Evolutionary conservation across 2,329 filamentous ascomycete genomes (phyloP), one percentile per base, ranked within the genome.

Genomic region (Aspergillus hiratsukae): DNA sequence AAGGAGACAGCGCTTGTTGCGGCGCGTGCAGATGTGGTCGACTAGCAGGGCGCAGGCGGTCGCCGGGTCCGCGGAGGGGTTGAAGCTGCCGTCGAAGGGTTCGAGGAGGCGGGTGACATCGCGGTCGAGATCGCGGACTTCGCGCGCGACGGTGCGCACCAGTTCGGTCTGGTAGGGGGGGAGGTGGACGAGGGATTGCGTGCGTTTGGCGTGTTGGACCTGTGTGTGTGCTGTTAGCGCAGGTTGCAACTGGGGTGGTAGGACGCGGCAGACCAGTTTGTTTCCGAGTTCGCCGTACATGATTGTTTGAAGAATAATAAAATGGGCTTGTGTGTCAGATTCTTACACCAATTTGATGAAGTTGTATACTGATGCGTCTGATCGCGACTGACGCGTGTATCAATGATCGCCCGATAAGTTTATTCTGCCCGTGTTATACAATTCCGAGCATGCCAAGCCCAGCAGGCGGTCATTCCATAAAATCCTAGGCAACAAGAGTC

Each of bases 151-250:
- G 21, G 86, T 84, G 56, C 92, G 91, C 54, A 97, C 90, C 48
- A 95, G 83, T 70, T 97, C 94, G 28, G 91, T 88, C 75, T 96
- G 91, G 72, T 97, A 97, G 3, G 91, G 87, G 0, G 94, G 94
- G 2, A 99, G 83, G 71, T 95, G 86, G 31, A 87, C 79, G 55
- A 99, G 84, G 62, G 90, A 88, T 75, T 94, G 91, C 19, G 90
- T 96, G 71, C 94, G 86, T 81, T 97, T 97, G 72, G 94, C 94
- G 80, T 97, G 90, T 80, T 93, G 89, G 66, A 95, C 92, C 90
- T 96, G 61, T 55, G 45, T 28, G 31, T n/a, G 2, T 21, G 17
- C 52, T 46, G 29, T 58, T 37, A 49, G 49, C 50, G 53, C 25
- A 37, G 35, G 17, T 7, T 40, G 23, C 11, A 23, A 19, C 23